Conservation (phyloP, 208 protist species). For the Phytomonas sp. region DNA sequence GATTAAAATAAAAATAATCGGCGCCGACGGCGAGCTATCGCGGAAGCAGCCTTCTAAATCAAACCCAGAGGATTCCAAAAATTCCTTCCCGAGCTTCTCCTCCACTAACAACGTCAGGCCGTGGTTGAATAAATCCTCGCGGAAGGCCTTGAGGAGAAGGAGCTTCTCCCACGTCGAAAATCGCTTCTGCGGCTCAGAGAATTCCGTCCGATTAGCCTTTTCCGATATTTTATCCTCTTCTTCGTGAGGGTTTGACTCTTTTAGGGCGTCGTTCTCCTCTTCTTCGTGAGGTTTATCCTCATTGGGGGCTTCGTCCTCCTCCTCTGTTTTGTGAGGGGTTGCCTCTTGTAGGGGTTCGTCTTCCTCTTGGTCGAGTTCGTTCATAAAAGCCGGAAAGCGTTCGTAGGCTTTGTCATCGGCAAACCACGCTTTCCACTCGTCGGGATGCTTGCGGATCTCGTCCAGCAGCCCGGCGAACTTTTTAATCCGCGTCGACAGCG, state of each 20-base stretch:
- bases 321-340: too few relatives aligned
- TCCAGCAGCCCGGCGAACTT: constrained; percentile 82
- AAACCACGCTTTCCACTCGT: constrained; percentile 86
- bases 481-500: constrained; percentile 70
- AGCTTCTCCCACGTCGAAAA: constrained; percentile 72
- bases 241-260: neutral
- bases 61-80: constrained; percentile 87
- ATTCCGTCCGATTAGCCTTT: neutral
- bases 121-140: constrained; percentile 89
- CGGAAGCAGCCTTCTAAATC: constrained; percentile 87
- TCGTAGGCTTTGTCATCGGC: constrained; percentile 80
- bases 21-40: constrained; percentile 82
- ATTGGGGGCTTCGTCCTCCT: neutral
- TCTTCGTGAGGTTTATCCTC: neutral
- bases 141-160: constrained; percentile 82
- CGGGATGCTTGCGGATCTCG: constrained; percentile 72
- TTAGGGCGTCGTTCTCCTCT: neutral
- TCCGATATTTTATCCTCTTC: neutral
- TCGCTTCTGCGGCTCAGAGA: neutral
- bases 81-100: constrained; percentile 75
- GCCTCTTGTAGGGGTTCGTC: too few relatives aligned
- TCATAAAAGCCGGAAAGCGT: constrained; percentile 33
- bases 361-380: constrained; percentile 5
- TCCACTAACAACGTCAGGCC: constrained; percentile 71
- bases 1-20: constrained; percentile 94